Base-by-base conservation (phyloP, 108 stramenopile species). In the Fistulifera pelliculosa region DNA sequence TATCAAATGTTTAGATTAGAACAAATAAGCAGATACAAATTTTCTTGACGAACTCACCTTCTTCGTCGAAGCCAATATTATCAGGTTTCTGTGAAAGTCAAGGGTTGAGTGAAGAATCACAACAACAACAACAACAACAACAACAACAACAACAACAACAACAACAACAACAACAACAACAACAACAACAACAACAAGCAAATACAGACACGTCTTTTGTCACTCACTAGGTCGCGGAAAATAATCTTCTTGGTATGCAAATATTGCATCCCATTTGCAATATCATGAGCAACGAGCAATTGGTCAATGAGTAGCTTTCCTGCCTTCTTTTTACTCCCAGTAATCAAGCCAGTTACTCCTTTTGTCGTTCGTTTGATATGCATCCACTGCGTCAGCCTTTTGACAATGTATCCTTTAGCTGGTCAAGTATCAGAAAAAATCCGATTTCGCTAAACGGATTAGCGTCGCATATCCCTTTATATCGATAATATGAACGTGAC, bases 381-480 rank as follows among this genome's bases (percentile, higher is more conserved):
- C 59, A 67, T 56, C 78, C 78, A 79, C 12, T 24, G 40, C 49
- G 58, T 68, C 27, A 79, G 52, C 38, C 57, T 42, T 15, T 49
- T 44, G 25, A 44, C 39, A 15, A 79, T 59, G 64, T 74, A 22
- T 79, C 73, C 11, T 67, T 41, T 2, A 81, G 49, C 16, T 63
- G 47, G 19, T 81, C 80, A 11, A 81, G 23, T 12, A 81, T 47
- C 21, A 81, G 51, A 44, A 81, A 77, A 60, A 74, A 76, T 8
- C 72, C 69, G n/a, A 16, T 14, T 43, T 68, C 74, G 15, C 50
- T 53, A 55, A 41, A 54, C 16, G 70, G 67, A 18, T 25, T 47
- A 43, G 49, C 53, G 7, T 31, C 27, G 7, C 60, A 58, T 3
- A 60, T 47, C 12, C 60, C 74, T 44, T 47, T n/a, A 81, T n/a